Base-by-base conservation (phyloP, 1,284 basidiomycete genomes). In the Pseudomicrostroma phylloplanum region DNA sequence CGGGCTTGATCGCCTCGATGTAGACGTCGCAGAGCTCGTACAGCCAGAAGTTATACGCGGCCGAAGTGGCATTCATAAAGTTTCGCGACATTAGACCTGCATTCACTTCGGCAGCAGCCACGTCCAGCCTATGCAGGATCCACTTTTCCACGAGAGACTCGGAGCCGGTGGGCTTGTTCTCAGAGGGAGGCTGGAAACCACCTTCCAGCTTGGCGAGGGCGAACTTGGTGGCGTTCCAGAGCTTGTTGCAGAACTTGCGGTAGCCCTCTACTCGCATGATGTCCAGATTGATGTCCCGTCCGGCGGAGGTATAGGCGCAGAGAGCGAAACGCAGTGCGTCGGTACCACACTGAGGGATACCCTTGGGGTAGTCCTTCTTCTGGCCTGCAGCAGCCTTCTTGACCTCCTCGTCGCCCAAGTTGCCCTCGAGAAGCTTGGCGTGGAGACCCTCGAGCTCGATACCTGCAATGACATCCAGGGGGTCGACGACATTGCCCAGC, bases 351-450 rank as follows among this genome's bases (percentile, higher is more conserved):
- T 98, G 92, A 0, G 96, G 96, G 64, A 99, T 98, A 43, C 96
- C 96, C 82, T 93, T 96, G 40, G 96, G 94, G 85, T 92, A 98
- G 80, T 98, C 90, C 81, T 96, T 96, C 87, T 97, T 97, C 84
- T 98, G 96, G 6, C 94, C 94, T 17, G 88, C 84, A 69, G 88
- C 90, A 1, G 94, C 96, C 80, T 94, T 96, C 57, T 81, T 75
- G 64, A 98, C 89, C 83, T 99, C 96, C 80, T 89, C 90, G 73
- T 92, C 90, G 64, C 96, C 93, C 61, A 99, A 80, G 79, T 98
- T 98, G 17, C 96, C 96, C 73, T 90, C 87, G 63, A 87, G 84
- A 58, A 99, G 82, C 81, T 96, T 92, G 73, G 86, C 82, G 76
- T 96, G 92, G 17, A 99, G 84, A n/a, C 84, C 85, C 68, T 93